These are phyloP conservation scores for Pelagophyceae sp. DNA, from an alignment of 352 stramenopile genomes.

Conservation along the genomic window DNA sequence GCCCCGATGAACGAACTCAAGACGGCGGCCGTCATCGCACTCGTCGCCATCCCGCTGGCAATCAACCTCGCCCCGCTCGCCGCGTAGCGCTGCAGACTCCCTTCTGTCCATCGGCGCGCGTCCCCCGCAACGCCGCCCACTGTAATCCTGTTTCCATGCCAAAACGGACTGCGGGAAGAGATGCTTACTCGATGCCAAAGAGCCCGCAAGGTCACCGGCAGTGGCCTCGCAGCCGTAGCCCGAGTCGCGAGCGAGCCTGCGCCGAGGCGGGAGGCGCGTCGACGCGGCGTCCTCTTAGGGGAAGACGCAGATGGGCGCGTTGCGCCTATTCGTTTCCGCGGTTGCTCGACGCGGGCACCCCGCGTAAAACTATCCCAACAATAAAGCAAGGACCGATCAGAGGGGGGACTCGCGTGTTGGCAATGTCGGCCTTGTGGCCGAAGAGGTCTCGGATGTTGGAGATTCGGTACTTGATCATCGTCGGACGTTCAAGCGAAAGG, in stretches of 20 bases:
- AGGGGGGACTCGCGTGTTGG: no score
- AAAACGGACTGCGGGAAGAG: neutral
- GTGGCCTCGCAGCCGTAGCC: no score
- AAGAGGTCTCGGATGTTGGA: slow-evolving; percentile 99
- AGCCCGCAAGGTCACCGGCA: neutral
- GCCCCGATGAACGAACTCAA: neutral
- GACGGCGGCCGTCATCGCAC: neutral
- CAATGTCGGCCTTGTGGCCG: slow-evolving; percentile 96
- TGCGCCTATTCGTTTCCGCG: no score
- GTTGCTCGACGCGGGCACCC: no score
- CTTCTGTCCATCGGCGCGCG: no score
- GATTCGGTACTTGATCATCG: slow-evolving; percentile 99
- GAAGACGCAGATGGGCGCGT: slow-evolving; percentile 16
- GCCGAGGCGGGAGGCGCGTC: neutral
- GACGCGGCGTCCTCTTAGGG: neutral
- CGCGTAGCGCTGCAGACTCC: no score
- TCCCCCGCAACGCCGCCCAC: no score
- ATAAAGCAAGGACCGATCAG: no score
- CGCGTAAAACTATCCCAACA: no score
- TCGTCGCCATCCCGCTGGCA: neutral
- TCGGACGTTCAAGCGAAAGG: slow-evolving; percentile 94
- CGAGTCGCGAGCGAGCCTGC: no score
- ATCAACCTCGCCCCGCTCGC: neutral
- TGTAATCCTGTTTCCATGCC: neutral
- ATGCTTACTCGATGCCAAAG: neutral